Conservation (phyloP, 768 basidiomycete genomes). For the Xanthoconium stramineum region DNA sequence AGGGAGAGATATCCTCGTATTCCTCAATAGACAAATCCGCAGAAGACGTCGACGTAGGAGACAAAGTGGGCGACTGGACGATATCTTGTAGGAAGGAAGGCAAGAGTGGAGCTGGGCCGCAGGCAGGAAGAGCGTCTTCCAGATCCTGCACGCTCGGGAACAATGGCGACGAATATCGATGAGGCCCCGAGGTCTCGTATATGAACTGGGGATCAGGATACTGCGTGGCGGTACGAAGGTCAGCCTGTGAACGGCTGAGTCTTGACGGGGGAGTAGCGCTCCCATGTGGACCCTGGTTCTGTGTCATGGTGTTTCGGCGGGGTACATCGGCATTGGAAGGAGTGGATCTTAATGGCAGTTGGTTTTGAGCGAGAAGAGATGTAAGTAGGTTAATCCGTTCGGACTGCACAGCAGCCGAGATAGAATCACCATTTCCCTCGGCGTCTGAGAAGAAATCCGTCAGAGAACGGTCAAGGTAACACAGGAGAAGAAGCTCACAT, state of each 20-base stretch:
- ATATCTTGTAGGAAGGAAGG: slow-evolving; percentile 78
- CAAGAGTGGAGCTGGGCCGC: slow-evolving; percentile 53
- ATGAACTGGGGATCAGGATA: slow-evolving; percentile 51
- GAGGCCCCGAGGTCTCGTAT: slow-evolving; percentile 61
- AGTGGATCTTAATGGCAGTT: slow-evolving; percentile 29
- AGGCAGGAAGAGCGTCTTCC: slow-evolving; percentile 17
- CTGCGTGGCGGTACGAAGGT: slow-evolving; percentile 39
- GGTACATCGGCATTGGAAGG: slow-evolving; percentile 15
- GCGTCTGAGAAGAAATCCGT: slow-evolving; percentile 49
- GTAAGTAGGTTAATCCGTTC: slow-evolving; percentile 81
- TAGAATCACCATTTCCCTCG: slow-evolving; percentile 85
- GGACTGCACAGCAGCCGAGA: slow-evolving; percentile 79
- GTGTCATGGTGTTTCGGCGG: slow-evolving; percentile 47
- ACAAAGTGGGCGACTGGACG: slow-evolving; percentile 62
- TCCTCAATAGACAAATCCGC: slow-evolving; percentile 67
- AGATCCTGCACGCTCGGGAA: slow-evolving; percentile 31
- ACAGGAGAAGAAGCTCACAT: slow-evolving; percentile 46
- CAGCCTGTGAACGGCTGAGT: slow-evolving; percentile 48
- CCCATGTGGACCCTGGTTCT: slow-evolving; percentile 39
- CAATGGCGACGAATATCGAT: slow-evolving; percentile 40
- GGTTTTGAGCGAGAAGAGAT: slow-evolving; percentile 63
- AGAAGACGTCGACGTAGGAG: slow-evolving; percentile 62
- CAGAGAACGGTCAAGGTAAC: slow-evolving; percentile 11
- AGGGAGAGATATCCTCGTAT: slow-evolving; percentile 36
- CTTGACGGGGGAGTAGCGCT: slow-evolving; percentile 34